Percentiles rank a stretch among this genome's conserved stretches.
Conservation (phyloP, 495 filamentous ascomycete species). For the Penicillium atrosanguineum region DNA sequence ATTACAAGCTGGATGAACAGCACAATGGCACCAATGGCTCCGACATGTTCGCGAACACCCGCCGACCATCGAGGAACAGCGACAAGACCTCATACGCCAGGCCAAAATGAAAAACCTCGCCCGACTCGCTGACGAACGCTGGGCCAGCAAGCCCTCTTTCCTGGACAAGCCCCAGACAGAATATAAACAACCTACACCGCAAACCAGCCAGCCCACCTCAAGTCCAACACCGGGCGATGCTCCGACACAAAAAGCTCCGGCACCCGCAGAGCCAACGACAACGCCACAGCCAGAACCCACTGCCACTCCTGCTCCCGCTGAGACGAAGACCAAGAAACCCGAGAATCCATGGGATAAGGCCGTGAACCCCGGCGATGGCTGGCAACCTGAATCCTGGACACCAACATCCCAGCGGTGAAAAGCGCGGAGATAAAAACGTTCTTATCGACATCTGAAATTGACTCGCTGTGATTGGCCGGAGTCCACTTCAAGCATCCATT, state of each 20-base stretch:
- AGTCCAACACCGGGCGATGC: neutral
- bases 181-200: constrained; percentile 43
- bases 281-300: constrained; percentile 7
- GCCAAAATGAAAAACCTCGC: constrained; percentile 70
- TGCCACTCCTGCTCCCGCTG: neutral
- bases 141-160: constrained; percentile 71
- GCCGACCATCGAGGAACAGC: constrained; percentile 74
- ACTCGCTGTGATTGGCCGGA: neutral
- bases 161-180: constrained; percentile 55
- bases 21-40: constrained; percentile 97
- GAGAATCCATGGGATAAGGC: constrained; percentile 62
- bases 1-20: constrained; percentile 33
- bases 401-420: constrained; percentile 38
- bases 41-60: constrained; percentile 71
- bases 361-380: constrained; percentile 61
- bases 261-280: constrained; percentile 1
- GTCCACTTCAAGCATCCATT: too few species aligned
- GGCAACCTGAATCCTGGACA: constrained; percentile 75
- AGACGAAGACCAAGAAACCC: constrained; percentile 24
- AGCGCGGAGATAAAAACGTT: neutral
- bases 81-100: constrained; percentile 64
- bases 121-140: constrained; percentile 76
- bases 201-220: constrained; percentile 16
- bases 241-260: neutral
- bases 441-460: neutral